Percentiles rank a stretch among this genome's conserved stretches.
These are phyloP conservation scores for Pichia kluyveri DNA, from an alignment of 805 yeast genomes.

Conservation along the genomic window DNA sequence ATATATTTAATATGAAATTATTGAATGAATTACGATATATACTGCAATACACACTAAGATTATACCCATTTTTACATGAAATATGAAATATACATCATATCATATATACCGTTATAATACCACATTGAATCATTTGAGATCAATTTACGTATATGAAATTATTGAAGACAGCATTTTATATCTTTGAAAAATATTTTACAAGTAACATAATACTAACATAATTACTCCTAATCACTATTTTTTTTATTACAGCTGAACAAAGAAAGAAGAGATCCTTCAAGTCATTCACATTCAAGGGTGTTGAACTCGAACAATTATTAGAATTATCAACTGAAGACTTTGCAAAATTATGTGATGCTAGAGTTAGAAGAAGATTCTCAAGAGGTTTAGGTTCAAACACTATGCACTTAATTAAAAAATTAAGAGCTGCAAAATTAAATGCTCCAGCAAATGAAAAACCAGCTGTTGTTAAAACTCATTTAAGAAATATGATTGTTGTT, in stretches of 20 bases:
- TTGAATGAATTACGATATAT: too few species aligned
- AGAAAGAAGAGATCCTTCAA: constrained; percentile 88
- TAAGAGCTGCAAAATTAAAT: constrained; percentile 93
- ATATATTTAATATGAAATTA: too few species aligned
- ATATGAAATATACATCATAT: too few species aligned
- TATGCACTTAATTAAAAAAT: constrained; percentile 92
- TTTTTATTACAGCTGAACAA: constrained; percentile 33
- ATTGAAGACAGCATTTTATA: not conserved
- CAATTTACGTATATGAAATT: too few species aligned
- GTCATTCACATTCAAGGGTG: constrained; percentile 98
- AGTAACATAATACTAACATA: constrained; percentile 17
- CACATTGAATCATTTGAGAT: too few species aligned
- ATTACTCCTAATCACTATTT: not conserved
- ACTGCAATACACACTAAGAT: too few species aligned
- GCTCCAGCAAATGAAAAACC: constrained; percentile 94
- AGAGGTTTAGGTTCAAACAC: constrained; percentile 95
- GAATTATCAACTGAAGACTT: constrained; percentile 95
- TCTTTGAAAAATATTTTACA: not conserved
- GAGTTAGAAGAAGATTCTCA: constrained; percentile 99
- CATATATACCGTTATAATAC: too few species aligned
- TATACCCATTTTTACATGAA: too few species aligned
- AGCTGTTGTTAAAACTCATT: constrained; percentile 95
- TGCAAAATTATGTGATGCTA: constrained; percentile 92
- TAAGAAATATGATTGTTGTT: constrained; percentile 96
- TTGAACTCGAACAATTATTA: constrained; percentile 88